Base-by-base conservation (phyloP, 75 land plant genomes). In the Picea sitchensis region DNA sequence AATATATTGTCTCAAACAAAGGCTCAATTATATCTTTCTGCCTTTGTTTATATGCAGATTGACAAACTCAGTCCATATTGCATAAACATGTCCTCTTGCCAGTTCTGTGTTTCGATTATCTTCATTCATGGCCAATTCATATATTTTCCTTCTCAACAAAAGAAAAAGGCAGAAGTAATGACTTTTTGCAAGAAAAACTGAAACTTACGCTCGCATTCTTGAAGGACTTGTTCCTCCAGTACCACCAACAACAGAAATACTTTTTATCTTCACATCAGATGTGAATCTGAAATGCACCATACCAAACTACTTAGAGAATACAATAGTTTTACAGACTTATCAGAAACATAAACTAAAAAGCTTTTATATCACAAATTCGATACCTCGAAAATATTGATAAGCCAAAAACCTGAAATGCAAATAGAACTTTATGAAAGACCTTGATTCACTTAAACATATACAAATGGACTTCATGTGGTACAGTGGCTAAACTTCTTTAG, bases 231-330 rank as follows among this genome's bases (percentile, higher is more conserved):
- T 84, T 81, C 95, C 99, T 61, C 85, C 98, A 59, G 90, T 83
- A 78, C 94, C 99, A 75, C 99, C 99, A 83, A 97, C 82, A 78
- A 97, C 69, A 31, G 92, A 93, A 44, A 97, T 95, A 83, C 99
- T 93, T 81, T 95, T 97, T 83, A 97, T 92, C 87, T 97, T 97
- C 32, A 97, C 99, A 86, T 97, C 99, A 71, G 92, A 86, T 75
- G 98, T 97, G 79, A 97, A 97, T 77, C 99, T 96, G 85, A 34
- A 75, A 84, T 12, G 20, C 15, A 47, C 30, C 20, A 78, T 44
- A 23, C 32, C 6, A 73, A 54, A 3, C 51, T 18, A 15, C 18
- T 68, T 15, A 68, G 17, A 38, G 72, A 34, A 65, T 31, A 65
- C 72, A 18, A 36, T 68, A 34, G 17, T 1, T 41, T 2, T 3